A percentile compares a stretch with the other conserved stretches of the same genome.
Evolutionary conservation across 352 stramenopile genomes (phyloP).

Genomic region (Pythium angustatum): DNA sequence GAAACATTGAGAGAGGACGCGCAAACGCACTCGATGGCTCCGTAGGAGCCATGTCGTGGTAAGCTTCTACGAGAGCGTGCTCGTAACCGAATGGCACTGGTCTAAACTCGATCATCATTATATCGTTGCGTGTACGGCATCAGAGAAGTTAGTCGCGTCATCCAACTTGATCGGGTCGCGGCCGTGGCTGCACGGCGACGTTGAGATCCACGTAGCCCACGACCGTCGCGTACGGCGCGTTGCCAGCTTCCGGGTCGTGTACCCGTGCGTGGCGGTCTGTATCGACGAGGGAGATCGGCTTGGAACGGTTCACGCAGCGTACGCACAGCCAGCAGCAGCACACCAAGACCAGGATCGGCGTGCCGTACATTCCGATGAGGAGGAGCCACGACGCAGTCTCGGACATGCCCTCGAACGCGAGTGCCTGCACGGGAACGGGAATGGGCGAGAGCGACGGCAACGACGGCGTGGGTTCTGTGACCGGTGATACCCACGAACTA

Average conservation of each 20-base stretch:
- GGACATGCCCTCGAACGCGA: background rate
- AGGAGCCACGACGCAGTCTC: background rate
- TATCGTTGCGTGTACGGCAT: no score
- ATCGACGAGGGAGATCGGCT: background rate
- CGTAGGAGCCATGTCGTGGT: no score
- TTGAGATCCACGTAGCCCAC: background rate
- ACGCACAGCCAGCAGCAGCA: background rate
- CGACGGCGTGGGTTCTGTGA: background rate
- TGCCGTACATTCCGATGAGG: background rate
- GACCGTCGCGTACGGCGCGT: background rate
- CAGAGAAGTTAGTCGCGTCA: no score
- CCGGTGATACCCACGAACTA: background rate
- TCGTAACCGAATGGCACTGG: no score
- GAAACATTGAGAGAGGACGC: no score
- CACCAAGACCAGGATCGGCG: background rate
- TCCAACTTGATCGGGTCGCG: no score
- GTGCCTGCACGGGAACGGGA: background rate
- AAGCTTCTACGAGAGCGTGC: no score
- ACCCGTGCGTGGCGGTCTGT: no score
- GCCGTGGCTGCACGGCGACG: no score
- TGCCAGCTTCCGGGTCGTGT: background rate
- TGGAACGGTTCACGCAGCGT: background rate
- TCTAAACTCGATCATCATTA: no score
- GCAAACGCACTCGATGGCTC: no score
- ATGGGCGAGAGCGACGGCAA: no score